Evolutionary conservation across 768 basidiomycete species (phyloP), one percentile per base, ranked within the genome.

Genomic region (Lepiota subincarnata): DNA sequence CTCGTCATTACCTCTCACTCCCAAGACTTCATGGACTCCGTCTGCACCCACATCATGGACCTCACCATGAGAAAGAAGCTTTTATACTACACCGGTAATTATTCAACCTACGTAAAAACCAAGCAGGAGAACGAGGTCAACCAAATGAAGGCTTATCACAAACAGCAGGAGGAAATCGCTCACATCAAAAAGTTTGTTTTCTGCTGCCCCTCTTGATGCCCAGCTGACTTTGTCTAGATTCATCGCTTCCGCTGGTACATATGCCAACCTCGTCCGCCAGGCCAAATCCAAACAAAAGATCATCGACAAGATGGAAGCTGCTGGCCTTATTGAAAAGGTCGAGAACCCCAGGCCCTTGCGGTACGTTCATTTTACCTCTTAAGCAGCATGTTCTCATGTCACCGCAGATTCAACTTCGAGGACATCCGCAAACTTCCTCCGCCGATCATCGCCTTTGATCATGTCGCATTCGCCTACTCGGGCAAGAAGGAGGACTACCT

Each of bases 261-360:
- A 98, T 67, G 97, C 96, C 61, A 99, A 99, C 71, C 83, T 99
- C 60, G 96, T 99, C 63, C 92, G 87, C 65, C 96, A 99, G 71
- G 96, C 96, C 61, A 98, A 99, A 75, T 98, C 95, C 47, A 99
- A 99, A 70, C 96, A 99, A 72, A 99, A 99, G 82, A 98, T 99
- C 59, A 96, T 99, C 72, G 96, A 99, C 79, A 99, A 99, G 83
- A 99, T 99, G 96, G 97, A 99, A 78, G 96, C 96, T 22, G 96
- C 95, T 12, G 96, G 96, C 57, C 79, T 99, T 39, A 80, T 99
- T 66, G 92, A 99, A 71, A 93, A 92, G 73, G 74, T 97, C 55
- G 92, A 95, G 65, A 68, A 68, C 3, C 77, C 80, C 34, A 84
- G 81, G 61, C 82, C 82, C 13, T 77, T 99, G 31, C 77, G 83